Base-by-base conservation (phyloP, 768 basidiomycete genomes). In the Mycena epipterygia region DNA sequence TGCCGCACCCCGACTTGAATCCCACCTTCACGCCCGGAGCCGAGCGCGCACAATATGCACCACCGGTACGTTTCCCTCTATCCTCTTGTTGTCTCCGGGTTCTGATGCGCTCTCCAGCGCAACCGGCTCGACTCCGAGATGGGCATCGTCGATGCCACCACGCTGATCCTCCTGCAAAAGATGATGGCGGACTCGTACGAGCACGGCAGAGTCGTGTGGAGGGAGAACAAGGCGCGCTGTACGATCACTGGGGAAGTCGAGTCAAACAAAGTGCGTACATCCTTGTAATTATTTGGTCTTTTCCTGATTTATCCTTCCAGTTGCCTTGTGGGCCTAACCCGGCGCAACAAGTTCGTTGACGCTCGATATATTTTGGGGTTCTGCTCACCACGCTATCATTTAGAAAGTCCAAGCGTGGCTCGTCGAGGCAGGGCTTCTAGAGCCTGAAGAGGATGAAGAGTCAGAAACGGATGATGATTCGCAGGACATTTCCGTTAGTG, bases 111-210 rank as follows among this genome's bases (percentile, higher is more conserved):
- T 29, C n/a, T 63, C 1, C n/a, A 62, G 57, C 57, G 58, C 7
- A 44, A 61, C 32, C 71, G 61, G 19, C 25, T 68, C 9, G 48
- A 64, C 58, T 58, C 71, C n/a, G 49, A 59, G 33, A 48, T 52
- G 58, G 70, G 70, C 16, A 52, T 62, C n/a, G 17, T 64, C 60
- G 70, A 72, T n/a, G 70, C 70, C 7, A 72, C 70, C 19, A 59
- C 70, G 35, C 41, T 57, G 17, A 42, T 63, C 16, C 29, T 67
- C 19, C 39, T 72, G 55, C 71, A 72, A 33, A 72, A 72, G 27
- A 68, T 72, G 71, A 68, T 72, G 41, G 71, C 66, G 21, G 71
- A 72, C 49, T 39, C 66, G 48, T 64, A 67, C 49, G 61, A 72
- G 41, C 60, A 63, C 32, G 70, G 70, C 4, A 21, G 66, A 4